Evolutionary conservation across 192 early-diverging fungal species (phyloP).

Genomic region (Backusella tuberculispora): DNA sequence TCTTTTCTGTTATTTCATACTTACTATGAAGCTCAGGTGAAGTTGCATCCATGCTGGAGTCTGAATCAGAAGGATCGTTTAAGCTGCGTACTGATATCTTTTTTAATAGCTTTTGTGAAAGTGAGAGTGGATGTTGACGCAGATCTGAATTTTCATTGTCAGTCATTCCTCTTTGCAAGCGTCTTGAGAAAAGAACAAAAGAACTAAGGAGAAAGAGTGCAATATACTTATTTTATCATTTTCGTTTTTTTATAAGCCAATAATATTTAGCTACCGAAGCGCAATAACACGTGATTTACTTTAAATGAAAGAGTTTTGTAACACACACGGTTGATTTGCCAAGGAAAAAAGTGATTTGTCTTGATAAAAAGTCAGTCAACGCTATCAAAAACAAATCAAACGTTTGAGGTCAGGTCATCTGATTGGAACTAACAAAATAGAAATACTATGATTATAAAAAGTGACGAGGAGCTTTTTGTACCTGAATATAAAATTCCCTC

Average conservation of each 20-base stretch:
- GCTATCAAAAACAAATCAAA: too few species aligned
- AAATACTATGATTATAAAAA: too few species aligned
- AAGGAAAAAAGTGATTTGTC: too few species aligned
- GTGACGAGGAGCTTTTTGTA: too few species aligned
- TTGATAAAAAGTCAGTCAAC: too few species aligned
- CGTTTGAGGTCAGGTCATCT: too few species aligned
- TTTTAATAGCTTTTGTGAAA: constrained; percentile 18
- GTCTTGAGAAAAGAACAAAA: not conserved
- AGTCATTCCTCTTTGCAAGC: constrained; percentile 8
- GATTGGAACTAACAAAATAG: too few species aligned
- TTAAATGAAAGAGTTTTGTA: not conserved
- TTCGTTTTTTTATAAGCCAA: not conserved
- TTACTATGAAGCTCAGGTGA: constrained; percentile 10
- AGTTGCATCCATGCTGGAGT: not conserved
- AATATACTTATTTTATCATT: not conserved
- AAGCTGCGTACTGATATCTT: constrained; percentile 16
- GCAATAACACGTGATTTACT: not conserved
- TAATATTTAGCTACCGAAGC: not conserved
- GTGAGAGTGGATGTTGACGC: not conserved
- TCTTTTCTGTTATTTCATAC: not conserved
- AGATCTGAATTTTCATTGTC: constrained; percentile 19
- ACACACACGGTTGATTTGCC: too few species aligned
- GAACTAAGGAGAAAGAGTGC: not conserved
- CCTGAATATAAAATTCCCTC: too few species aligned
- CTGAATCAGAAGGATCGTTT: constrained; percentile 6